These are phyloP conservation scores for Elaeagnus macrophylla DNA, from an alignment of 306 rosid species.

Conservation along the genomic window DNA sequence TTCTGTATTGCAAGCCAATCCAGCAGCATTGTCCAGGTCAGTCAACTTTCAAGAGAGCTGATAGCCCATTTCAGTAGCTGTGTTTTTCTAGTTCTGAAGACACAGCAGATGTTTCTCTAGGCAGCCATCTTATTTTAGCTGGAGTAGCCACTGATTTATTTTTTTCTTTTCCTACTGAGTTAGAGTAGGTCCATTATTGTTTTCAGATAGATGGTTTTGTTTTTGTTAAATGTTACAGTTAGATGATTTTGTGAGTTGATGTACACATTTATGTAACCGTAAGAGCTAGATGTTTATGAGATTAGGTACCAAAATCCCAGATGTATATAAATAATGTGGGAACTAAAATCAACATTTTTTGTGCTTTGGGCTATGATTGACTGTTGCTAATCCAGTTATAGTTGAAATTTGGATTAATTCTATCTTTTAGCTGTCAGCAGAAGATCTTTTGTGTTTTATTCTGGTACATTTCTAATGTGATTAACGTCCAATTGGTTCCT, in stretches of 20 bases:
- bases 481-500: background rate
- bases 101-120: conserved; percentile 1
- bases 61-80: conserved; percentile 8
- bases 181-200: conserved; percentile 6
- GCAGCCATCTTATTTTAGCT: conserved; percentile 7
- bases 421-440: too few species aligned
- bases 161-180: conserved; percentile 3
- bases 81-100: conserved; percentile 7
- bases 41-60: conserved; percentile 41
- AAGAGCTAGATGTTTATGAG: conserved; percentile 27
- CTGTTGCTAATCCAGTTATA: background rate
- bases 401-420: background rate
- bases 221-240: too few species aligned
- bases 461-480: background rate
- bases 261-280: conserved; percentile 28
- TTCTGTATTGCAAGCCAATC: conserved; percentile 37
- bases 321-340: conserved; percentile 35
- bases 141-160: too few species aligned
- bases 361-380: background rate
- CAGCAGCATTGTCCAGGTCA: conserved; percentile 46
- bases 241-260: conserved; percentile 26
- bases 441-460: too few species aligned
- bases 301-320: conserved; percentile 28
- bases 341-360: conserved; percentile 13
- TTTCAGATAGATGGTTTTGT: conserved; percentile 24